phyloP scores from a whole-genome alignment of 208 protist genomes.

The Acanthamoeba healyi region DNA sequence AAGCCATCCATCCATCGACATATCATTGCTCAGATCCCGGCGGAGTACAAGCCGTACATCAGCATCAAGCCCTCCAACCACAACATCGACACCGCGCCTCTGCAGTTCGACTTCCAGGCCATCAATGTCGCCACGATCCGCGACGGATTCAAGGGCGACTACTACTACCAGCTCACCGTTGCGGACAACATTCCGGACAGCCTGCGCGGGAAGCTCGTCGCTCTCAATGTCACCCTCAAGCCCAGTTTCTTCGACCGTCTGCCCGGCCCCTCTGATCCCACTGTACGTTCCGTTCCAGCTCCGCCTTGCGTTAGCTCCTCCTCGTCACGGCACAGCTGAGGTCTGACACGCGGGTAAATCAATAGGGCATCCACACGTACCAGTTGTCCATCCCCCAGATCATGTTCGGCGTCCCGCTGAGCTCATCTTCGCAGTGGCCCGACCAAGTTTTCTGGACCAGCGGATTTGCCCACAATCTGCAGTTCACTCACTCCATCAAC shows the following conservation, averaged over 20 bases:
- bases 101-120: conserved; percentile 75
- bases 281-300: neutral
- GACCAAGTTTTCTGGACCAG: conserved; percentile 63
- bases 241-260: conserved; percentile 70
- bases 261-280: conserved; percentile 72
- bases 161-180: conserved; percentile 80
- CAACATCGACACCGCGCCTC: conserved; percentile 69
- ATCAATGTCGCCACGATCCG: conserved; percentile 84
- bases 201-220: conserved; percentile 56
- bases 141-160: conserved; percentile 82
- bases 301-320: too few relatives aligned
- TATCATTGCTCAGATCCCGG: conserved; percentile 30
- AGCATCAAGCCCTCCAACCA: conserved; percentile 34
- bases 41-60: neutral
- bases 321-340: too few relatives aligned
- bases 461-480: conserved; percentile 51
- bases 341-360: too few relatives aligned
- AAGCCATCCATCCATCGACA: too few relatives aligned
- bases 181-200: conserved; percentile 53
- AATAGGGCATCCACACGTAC: conserved; percentile 58
- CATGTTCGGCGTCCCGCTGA: conserved; percentile 55
- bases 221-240: conserved; percentile 67
- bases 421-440: conserved; percentile 5
- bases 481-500: conserved; percentile 52
- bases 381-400: conserved; percentile 31